Conservation (phyloP, 805 yeast species). For the Spathaspora arborariae region DNA sequence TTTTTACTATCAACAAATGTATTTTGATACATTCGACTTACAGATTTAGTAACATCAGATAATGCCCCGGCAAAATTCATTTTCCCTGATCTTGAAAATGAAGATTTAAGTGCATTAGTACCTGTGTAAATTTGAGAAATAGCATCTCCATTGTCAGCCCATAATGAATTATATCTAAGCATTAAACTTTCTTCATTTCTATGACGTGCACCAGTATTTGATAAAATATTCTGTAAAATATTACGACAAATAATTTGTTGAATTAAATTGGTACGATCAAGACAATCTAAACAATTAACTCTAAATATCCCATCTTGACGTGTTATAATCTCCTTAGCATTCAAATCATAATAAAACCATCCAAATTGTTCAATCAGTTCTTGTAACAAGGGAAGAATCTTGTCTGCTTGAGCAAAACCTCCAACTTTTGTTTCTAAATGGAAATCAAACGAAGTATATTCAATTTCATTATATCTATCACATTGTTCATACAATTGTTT, state of each 20-base stretch:
- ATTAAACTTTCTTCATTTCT: conserved; percentile 47
- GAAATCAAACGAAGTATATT: conserved; percentile 84
- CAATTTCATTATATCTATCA: conserved; percentile 28
- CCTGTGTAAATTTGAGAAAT: conserved; percentile 61
- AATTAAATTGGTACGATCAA: conserved; percentile 89
- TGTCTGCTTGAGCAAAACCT: conserved; percentile 79
- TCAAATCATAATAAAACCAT: conserved; percentile 70
- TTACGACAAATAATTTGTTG: conserved; percentile 78
- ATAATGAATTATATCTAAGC: conserved; percentile 72
- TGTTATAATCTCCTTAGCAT: conserved; percentile 49
- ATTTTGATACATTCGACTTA: conserved; percentile 90
- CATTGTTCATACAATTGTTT: conserved; percentile 51
- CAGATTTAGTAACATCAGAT: conserved; percentile 96
- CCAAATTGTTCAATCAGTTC: conserved; percentile 76
- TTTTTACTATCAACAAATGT: conserved; percentile 90
- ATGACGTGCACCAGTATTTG: conserved; percentile 18
- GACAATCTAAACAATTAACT: conserved; percentile 87
- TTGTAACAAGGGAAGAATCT: conserved; percentile 58
- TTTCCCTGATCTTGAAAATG: conserved; percentile 91
- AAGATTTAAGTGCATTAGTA: conserved; percentile 69
- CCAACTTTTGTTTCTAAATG: conserved; percentile 91
- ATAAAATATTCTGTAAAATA: conserved; percentile 48
- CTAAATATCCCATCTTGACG: conserved; percentile 91
- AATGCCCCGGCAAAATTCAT: conserved; percentile 96
- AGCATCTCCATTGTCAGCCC: conserved; percentile 73